Conservation (phyloP, 164 flowering plant genomes). For the Warburgia ugandensis region DNA sequence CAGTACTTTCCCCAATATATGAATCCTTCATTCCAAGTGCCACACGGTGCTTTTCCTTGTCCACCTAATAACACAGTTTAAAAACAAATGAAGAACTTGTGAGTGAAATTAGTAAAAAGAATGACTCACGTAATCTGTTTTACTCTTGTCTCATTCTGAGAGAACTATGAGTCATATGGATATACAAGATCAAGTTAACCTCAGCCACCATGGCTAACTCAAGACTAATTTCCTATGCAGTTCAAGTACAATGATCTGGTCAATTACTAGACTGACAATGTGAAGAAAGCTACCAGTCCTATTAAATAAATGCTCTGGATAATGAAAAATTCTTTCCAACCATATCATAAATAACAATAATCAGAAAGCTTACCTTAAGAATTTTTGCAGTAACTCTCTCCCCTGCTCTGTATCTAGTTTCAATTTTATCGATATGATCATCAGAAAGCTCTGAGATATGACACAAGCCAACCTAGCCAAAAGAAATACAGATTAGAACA, state of each 20-base stretch:
- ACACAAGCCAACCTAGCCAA: slow-evolving; percentile 80
- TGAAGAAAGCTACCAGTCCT: too few species aligned
- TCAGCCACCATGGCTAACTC: too few species aligned
- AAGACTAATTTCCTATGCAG: too few species aligned
- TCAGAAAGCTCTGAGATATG: slow-evolving; percentile 85
- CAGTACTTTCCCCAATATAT: slow-evolving; percentile 24
- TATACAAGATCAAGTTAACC: too few species aligned
- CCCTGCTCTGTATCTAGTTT: slow-evolving; percentile 53
- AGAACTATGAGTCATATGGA: too few species aligned
- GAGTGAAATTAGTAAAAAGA: too few species aligned
- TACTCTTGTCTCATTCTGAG: background rate
- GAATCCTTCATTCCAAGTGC: slow-evolving; percentile 86
- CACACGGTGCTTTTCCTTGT: slow-evolving; percentile 57
- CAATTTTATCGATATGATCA: slow-evolving; percentile 44
- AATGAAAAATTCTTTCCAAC: background rate
- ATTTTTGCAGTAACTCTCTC: slow-evolving; percentile 65
- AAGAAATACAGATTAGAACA: background rate
- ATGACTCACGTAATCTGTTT: too few species aligned
- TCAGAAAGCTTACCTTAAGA: slow-evolving; percentile 48
- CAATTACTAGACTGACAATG: too few species aligned
- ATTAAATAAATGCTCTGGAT: background rate
- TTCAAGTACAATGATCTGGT: too few species aligned
- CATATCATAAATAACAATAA: background rate
- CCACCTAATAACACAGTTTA: slow-evolving; percentile 40
- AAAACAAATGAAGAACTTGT: background rate